Base-by-base conservation (phyloP, 345 rosid genomes). In the Clausena lansium region DNA sequence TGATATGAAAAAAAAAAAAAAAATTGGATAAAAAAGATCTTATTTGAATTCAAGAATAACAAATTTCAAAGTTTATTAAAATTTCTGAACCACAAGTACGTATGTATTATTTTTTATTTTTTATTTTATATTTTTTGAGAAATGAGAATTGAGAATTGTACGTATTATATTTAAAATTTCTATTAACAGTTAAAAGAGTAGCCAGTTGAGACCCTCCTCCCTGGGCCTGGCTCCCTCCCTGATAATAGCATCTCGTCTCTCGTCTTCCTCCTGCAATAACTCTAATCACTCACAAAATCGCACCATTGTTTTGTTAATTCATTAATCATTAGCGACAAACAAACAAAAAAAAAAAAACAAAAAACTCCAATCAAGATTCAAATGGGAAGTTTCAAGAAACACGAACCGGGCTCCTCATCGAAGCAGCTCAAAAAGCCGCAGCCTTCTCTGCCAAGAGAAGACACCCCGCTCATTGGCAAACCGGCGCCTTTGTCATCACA, bases 401-500 rank as follows among this genome's bases (percentile, higher is more conserved):
- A 81, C 9, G 80, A 84, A 69, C 77, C 88, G 36, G 71, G 87
- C 64, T 85, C 93, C 45, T 91, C 94, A 9, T 85, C 87, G 9
- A 63, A 76, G 14, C 45, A 82, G 72, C 71, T 81, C 13, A 71
- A 76, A 52, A 17, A 17, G 57, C 57, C 8, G n/a, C 78, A 78
- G 11, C 80, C 80, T 0, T 80, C 76, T 36, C 80, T 17, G 14
- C 70, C 89, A 0, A 75, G 74, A 67, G 94, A 94, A 81, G 89
- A 89, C 83, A 88, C 96, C n/a, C 97, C 98, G 35, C 93, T 94
- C 11, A 59, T 94, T 66, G 88, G 88, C 39, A 78, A 25, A 6
- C 13, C 74, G 24, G 50, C 78, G 15, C 87, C 88, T 5, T 76
- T 93, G 0, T 93, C 96, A 0, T 88, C 93, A 28, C 94, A 78